Evolutionary conservation across 2,329 filamentous ascomycete genomes (phyloP).

Genomic region (Purpureocillium takamizusanense): DNA sequence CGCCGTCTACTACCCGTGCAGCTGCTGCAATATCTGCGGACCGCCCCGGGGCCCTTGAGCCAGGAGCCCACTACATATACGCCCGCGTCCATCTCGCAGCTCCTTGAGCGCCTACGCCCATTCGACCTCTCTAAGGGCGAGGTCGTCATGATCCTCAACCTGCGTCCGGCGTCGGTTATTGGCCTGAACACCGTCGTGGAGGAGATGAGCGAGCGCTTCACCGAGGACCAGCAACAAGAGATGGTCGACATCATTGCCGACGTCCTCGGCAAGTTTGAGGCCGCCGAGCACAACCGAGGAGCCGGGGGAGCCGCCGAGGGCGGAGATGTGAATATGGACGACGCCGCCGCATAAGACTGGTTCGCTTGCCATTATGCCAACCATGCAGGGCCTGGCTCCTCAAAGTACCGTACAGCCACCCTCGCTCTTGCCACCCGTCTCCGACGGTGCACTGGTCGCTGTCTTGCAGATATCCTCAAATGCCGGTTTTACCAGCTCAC

Average conservation of each 20-base stretch:
- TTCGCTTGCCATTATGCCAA: neutral
- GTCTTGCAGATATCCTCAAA: slow-evolving; percentile 54
- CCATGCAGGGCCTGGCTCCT: slow-evolving; percentile 10
- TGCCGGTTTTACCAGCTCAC: slow-evolving; percentile 46
- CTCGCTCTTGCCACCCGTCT: slow-evolving; percentile 42
- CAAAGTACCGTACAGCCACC: slow-evolving; percentile 45
- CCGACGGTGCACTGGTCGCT: slow-evolving; percentile 37
- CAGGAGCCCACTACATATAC: slow-evolving; percentile 45
- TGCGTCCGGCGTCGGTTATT: slow-evolving; percentile 48
- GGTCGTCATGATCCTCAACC: slow-evolving; percentile 58
- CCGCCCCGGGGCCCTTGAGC: slow-evolving; percentile 45
- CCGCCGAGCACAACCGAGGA: slow-evolving; percentile 14
- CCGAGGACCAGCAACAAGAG: slow-evolving; percentile 46
- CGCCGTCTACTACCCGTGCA: slow-evolving; percentile 16
- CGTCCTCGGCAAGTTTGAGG: slow-evolving; percentile 44
- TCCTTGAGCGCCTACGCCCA: slow-evolving; percentile 45
- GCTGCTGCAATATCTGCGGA: slow-evolving; percentile 53
- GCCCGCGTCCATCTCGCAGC: slow-evolving; percentile 37
- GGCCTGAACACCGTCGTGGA: slow-evolving; percentile 56
- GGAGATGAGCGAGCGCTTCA: slow-evolving; percentile 53
- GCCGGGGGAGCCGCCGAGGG: slow-evolving; percentile 17
- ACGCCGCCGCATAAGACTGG: slow-evolving; percentile 14
- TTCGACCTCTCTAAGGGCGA: slow-evolving; percentile 60
- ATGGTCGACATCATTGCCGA: slow-evolving; percentile 48
- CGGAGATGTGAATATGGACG: slow-evolving; percentile 28